Base-by-base conservation (phyloP, 2,329 filamentous ascomycete genomes). In the Nigrospora sphaerica region DNA sequence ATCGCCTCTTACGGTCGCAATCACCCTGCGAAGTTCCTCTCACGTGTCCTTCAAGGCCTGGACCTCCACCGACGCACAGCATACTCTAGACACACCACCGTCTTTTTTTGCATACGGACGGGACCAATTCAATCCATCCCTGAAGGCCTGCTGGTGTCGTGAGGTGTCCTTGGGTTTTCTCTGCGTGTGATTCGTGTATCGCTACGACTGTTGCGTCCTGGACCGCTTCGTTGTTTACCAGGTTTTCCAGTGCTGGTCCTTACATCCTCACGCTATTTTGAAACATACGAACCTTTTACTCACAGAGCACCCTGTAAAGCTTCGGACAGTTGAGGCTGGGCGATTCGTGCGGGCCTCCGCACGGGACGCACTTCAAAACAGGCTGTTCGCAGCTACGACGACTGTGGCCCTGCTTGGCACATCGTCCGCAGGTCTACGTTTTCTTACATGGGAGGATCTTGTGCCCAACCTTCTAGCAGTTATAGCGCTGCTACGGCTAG, bases 401-500 rank as follows among this genome's bases (percentile, higher is more conserved):
- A 14, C 32, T 34, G 32, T n/a, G 38, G 19, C 13, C 35, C 35
- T 37, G 35, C 35, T 37, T 14, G n/a, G 35, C 35, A 14, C n/a
- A n/a, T n/a, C n/a, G n/a, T n/a, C n/a, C n/a, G n/a, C n/a, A n/a
- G n/a, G n/a, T n/a, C n/a, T n/a, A n/a, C n/a, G n/a, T n/a, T n/a
- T n/a, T n/a, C n/a, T n/a, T n/a, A n/a, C n/a, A n/a, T n/a, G n/a
- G n/a, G n/a, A n/a, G n/a, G n/a, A n/a, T n/a, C n/a, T n/a, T n/a
- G n/a, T n/a, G n/a, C n/a, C n/a, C n/a, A n/a, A n/a, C n/a, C n/a
- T n/a, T n/a, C n/a, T n/a, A n/a, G n/a, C n/a, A n/a, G n/a, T 14
- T 37, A 12, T 37, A 37, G 14, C 51, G 63, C 54, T 62, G 49
- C 32, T 52, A 46, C 32, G 54, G 57, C 46, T 51, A 48, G 34